Evolutionary conservation across 257 asterid genomes (phyloP), one percentile per base, ranked within the genome.

Genomic region (Cynanchum wilfordii): DNA sequence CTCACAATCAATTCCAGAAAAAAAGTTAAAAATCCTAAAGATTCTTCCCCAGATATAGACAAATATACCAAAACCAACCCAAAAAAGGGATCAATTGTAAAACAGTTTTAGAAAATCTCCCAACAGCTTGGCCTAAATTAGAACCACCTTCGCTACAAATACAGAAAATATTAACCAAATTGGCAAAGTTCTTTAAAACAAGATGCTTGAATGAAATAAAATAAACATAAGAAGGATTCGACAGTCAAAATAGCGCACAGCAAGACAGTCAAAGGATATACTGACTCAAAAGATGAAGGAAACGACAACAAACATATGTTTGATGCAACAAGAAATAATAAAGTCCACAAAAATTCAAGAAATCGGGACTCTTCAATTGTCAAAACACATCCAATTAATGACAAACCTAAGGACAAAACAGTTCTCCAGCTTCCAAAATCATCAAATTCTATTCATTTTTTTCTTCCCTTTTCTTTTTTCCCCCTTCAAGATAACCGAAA

Each of bases 321-420:
- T 16, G 45, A 29, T 69, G 64, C 25, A 38, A 29, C 16, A 51
- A 80, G 36, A 51, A 80, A 47, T 22, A 54, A 70, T 65, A 74
- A 49, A 76, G 24, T 51, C 67, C 24, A 60, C 17, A 40, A 66
- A 33, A 67, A 69, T 45, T 57, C 40, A 66, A 74, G 16, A 30
- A 58, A 65, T 55, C 38, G 7, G 11, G 56, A 54, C 64, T 54
- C 58, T 38, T 63, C 49, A 45, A 72, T 30, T 30, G 38, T 45
- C 73, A 57, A 22, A 42, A 38, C 17, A 17, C 47, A 76, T 24
- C 45, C 29, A 22, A 27, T 42, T 15, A 40, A 66, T 13, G 27
- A 19, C 33, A 56, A 54, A 73, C 22, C 52, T 36, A 36, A 29
- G 52, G 57, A 65, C 66, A 65, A 52, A 50, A 54, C 24, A 25